These are phyloP conservation scores for Nadsonia fulvescens DNA, from an alignment of 805 yeast species.

Conservation along the genomic window DNA sequence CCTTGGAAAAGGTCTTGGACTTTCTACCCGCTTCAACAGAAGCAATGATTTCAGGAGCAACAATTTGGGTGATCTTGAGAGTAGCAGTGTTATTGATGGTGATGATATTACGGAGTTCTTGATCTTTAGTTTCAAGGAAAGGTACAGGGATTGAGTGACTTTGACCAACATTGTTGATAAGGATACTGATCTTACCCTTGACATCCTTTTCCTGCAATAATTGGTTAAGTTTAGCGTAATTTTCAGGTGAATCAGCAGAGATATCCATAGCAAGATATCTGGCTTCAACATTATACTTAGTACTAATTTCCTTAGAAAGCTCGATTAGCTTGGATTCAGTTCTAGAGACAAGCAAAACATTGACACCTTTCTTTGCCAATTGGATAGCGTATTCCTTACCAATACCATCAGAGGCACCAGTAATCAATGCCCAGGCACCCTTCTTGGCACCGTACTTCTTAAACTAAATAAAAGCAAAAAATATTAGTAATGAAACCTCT, in stretches of 20 bases:
- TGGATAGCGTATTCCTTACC: constrained; percentile 85
- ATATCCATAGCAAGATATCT: constrained; percentile 65
- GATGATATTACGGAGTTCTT: constrained; percentile 64
- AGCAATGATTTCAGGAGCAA: constrained; percentile 49
- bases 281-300: constrained; percentile 43
- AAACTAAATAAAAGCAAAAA: constrained; percentile 30
- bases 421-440: constrained; percentile 82
- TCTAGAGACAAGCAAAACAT: constrained; percentile 69
- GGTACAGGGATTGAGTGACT: constrained; percentile 93
- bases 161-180: constrained; percentile 87
- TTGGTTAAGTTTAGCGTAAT: constrained; percentile 34
- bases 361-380: constrained; percentile 72
- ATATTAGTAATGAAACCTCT: too few species aligned
- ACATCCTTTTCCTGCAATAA: constrained; percentile 24
- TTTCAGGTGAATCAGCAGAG: constrained; percentile 37
- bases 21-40: constrained; percentile 26
- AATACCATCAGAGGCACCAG: constrained; percentile 96
- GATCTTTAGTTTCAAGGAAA: constrained; percentile 57
- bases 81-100: constrained; percentile 78
- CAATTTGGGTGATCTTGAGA: constrained; percentile 61
- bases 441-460: constrained; percentile 53
- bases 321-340: constrained; percentile 58
- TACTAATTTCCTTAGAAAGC: constrained; percentile 43
- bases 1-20: constrained; percentile 19
- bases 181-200: constrained; percentile 43